Base-by-base conservation (phyloP, 2,329 filamentous ascomycete genomes). In the Ophioceras dolichostomum region DNA sequence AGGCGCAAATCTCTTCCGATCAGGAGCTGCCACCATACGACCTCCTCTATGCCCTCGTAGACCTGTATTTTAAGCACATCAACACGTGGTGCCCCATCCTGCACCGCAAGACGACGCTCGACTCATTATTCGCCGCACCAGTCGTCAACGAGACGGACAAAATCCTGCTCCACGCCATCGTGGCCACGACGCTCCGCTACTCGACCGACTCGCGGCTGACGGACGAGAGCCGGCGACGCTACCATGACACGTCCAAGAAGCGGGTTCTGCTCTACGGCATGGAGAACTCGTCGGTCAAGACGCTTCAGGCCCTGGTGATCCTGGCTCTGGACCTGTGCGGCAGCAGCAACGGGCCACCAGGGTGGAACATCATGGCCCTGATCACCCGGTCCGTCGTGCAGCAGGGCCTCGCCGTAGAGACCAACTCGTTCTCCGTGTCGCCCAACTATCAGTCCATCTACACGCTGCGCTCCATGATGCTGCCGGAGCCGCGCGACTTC, bases 341-440 rank as follows among this genome's bases (percentile, higher is more conserved):
- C 8, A 83, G 75, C 48, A 87, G 86, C 27, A 94, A 94, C 53
- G 88, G 88, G 0, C 87, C 87, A 2, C 86, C 87, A 0, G 87
- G 85, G 3, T 94, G 87, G 87, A 94, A 94, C 51, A 70, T 94
- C 40, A 76, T 94, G 56, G 87, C 88, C 6, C 62, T 94, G 36
- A 93, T 94, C 43, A 88, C 86, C 2, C 75, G 88, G 16, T 87
- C 84, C 6, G 85, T 93, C 2, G 86, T 94, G 2, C 87, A 94
- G 55, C 65, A 94, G 1, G 88, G 88, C 0, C 62, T 95, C 19
- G 79, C 86, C 0, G 84, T 89, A 2, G 88, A 95, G 54, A 76
- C 74, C 5, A 87, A 79, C 20, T 91, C 85, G 0, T 76, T 82
- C 6, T 77, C 83, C 10, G 77, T 89, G 1, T 79, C 84, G 2